phyloP scores from a whole-genome alignment of 352 stramenopile species.

The Blastocystis sp. region DNA sequence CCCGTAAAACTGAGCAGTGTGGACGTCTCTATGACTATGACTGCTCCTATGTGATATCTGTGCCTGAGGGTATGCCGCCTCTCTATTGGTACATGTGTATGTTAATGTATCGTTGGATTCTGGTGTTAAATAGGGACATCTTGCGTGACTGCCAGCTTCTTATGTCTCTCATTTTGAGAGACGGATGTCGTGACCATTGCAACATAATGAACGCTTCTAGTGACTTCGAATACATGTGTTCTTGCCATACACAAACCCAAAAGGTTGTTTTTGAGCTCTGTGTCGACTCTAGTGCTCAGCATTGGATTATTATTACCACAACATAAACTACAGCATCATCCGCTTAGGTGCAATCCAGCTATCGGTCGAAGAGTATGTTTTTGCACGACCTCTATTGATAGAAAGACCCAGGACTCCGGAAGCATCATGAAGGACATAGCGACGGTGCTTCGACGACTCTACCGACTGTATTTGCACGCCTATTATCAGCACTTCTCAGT shows the following conservation, averaged over 20 bases:
- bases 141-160: slow-evolving; percentile 39
- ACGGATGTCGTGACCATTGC: background rate
- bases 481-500: slow-evolving; percentile 25
- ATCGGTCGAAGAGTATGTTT: background rate
- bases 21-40: background rate
- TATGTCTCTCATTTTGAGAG: background rate
- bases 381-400: background rate
- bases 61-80: background rate
- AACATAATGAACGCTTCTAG: background rate
- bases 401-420: background rate
- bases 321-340: slow-evolving; percentile 26
- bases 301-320: slow-evolving; percentile 45
- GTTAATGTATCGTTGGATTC: background rate
- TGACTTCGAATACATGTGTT: slow-evolving; percentile 30
- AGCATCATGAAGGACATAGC: slow-evolving; percentile 16
- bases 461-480: slow-evolving; percentile 25
- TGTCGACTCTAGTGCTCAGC: background rate
- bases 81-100: slow-evolving; percentile 19
- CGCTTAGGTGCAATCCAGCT: background rate
- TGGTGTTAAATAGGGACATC: background rate
- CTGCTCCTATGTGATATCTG: background rate
- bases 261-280: background rate
- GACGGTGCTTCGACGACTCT: background rate
- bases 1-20: slow-evolving; percentile 10
- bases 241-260: background rate